Conservation (phyloP, 2,329 filamentous ascomycete species). For the Raffaelea deltoideospora region DNA sequence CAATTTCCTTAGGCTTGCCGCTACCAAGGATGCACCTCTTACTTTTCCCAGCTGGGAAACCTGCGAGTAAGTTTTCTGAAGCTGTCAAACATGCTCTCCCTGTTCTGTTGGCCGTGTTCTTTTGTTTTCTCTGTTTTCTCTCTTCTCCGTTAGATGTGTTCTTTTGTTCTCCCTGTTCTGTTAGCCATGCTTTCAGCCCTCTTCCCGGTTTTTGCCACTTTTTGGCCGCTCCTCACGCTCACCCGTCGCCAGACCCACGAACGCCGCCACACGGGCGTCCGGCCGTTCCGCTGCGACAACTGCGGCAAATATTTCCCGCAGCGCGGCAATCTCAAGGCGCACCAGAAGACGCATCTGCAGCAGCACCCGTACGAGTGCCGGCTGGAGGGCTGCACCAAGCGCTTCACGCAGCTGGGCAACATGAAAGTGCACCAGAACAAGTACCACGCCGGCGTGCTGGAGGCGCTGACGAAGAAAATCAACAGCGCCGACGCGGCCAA, state of each 20-base stretch:
- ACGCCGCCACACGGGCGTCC: constrained; percentile 74
- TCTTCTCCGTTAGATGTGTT: neutral
- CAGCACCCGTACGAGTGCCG: constrained; percentile 69
- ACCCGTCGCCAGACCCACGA: constrained; percentile 53
- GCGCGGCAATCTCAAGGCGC: constrained; percentile 70
- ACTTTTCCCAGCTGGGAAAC: constrained; percentile 83
- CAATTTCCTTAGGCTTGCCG: neutral
- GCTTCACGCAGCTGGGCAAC: constrained; percentile 82
- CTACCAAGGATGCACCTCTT: constrained; percentile 43
- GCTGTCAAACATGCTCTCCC: too few relatives aligned
- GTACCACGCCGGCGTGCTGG: constrained; percentile 66
- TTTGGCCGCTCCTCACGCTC: neutral
- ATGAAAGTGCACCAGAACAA: constrained; percentile 94
- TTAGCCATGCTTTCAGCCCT: too few relatives aligned
- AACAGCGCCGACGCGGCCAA: constrained; percentile 44
- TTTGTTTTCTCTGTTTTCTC: neutral
- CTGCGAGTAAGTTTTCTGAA: constrained; percentile 53
- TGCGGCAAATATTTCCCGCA: constrained; percentile 78
- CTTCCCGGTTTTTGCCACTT: neutral
- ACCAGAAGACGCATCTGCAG: constrained; percentile 65
- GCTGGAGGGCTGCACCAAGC: constrained; percentile 71
- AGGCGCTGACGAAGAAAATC: constrained; percentile 56
- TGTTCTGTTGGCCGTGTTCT: too few relatives aligned
- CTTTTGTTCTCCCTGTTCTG: too few relatives aligned
- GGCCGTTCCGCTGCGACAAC: constrained; percentile 63